Percentiles rank a stretch among this genome's conserved stretches.
These are phyloP conservation scores for Ceratocystis papillata DNA, from an alignment of 2,329 filamentous ascomycete genomes.

Conservation along the genomic window DNA sequence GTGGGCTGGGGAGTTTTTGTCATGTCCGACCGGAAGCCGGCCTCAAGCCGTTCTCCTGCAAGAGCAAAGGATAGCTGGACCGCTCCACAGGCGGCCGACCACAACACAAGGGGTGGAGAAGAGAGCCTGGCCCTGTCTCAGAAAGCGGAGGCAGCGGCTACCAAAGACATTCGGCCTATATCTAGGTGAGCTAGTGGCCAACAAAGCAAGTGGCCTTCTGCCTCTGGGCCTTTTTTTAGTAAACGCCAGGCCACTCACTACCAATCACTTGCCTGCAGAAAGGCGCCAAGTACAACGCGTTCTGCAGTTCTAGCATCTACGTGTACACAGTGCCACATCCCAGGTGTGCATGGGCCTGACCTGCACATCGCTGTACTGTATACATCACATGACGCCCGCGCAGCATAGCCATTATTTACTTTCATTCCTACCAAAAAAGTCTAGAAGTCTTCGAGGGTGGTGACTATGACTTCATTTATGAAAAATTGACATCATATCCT, in stretches of 20 bases:
- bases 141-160: not conserved
- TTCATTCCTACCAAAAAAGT: not conserved
- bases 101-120: not conserved
- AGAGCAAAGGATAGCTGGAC: not conserved
- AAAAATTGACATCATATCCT: not conserved
- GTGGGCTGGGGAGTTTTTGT: not conserved
- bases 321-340: not conserved
- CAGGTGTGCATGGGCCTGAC: not conserved
- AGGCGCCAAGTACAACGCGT: not conserved
- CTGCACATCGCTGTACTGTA: not conserved
- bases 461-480: not conserved
- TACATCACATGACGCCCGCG: not conserved
- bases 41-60: too few relatives aligned
- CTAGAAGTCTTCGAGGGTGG: not conserved
- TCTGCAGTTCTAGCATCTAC: not conserved
- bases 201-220: too few relatives aligned
- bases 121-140: not conserved
- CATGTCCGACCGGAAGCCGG: not conserved
- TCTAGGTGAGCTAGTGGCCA: too few relatives aligned
- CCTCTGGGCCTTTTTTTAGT: not conserved
- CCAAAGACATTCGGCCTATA: not conserved
- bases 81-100: too few relatives aligned
- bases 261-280: not conserved
- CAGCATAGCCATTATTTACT: not conserved
- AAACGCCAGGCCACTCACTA: not conserved